Evolutionary conservation across 2,329 filamentous ascomycete genomes (phyloP).

Genomic region (Diplodia intermedia): DNA sequence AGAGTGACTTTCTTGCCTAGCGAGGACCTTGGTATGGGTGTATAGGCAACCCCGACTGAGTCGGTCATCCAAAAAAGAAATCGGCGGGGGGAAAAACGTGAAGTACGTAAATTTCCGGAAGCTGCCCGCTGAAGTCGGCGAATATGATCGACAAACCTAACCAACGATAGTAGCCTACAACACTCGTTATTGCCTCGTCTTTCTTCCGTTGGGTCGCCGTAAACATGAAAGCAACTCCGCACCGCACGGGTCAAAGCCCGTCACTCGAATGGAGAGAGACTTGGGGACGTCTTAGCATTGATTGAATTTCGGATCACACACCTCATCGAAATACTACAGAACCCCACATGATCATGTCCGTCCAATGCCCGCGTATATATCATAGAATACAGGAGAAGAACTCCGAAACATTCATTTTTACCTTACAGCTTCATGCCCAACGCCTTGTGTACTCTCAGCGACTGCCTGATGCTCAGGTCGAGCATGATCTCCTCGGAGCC

Average conservation of each 20-base stretch:
- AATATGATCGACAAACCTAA: no score
- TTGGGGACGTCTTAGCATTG: not conserved
- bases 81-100: no score
- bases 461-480: constrained; percentile 92
- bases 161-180: no score
- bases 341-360: not conserved
- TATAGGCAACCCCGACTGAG: no score
- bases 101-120: no score
- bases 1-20: no score
- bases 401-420: not conserved
- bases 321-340: not conserved
- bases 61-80: no score
- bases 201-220: not conserved
- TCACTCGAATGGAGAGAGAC: not conserved
- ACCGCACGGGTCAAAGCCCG: not conserved
- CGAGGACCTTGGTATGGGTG: no score
- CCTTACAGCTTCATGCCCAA: constrained; percentile 92
- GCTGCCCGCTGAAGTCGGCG: no score
- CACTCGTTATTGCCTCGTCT: no score
- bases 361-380: not conserved
- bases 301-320: not conserved
- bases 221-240: not conserved
- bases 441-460: constrained; percentile 83
- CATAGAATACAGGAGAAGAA: constrained; percentile 19
- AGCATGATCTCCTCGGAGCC: constrained; percentile 99